Base-by-base conservation (phyloP, 2,329 filamentous ascomycete species). In the Phyllosticta paracitricarpa region DNA sequence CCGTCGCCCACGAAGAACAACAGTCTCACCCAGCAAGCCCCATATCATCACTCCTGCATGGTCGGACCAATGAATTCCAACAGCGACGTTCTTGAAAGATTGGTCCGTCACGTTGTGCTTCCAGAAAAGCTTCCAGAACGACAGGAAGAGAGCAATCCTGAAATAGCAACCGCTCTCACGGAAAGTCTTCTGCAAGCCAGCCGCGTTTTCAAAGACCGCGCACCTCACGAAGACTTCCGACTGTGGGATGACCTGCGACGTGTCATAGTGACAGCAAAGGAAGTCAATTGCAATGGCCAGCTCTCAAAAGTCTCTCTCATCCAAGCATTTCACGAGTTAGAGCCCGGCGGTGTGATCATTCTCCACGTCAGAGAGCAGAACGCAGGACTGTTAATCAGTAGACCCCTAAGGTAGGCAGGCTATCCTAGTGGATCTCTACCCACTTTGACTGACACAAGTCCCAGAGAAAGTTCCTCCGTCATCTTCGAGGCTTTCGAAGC, bases 401-500 rank as follows among this genome's bases (percentile, higher is more conserved):
- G 69, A 7, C 62, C 70, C 12, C 9, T 19, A 10, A 62, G 61
- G 76, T 78, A 68, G 0, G 40, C n/a, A 17, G 40, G 5, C 14
- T 5, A 17, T 19, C 7, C 7, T 14, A 30, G 10, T 30, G 25
- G 17, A 28, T 2, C 40, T 19, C 25, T 3, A 19, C 2, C 14
- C 19, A 7, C 6, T 24, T 1, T 30, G 2, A n/a, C 52, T 59
- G 14, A 54, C 10, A 1, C 6, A 48, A 7, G 19, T 22, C 5
- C 19, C 24, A 54, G 52, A 10, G 2, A 7, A 8, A 1, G 14
- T 14, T 19, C 9, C 8, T n/a, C 14, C 22, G 64, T 80, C 65
- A 19, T 83, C 61, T 81, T 87, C 55, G 85, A 89, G 68, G 76
- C 77, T 0, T 88, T 88, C 61, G 85, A 89, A 67, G 76, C 81